A percentile compares a stretch with the other conserved stretches of the same genome.
These are phyloP conservation scores for Dendryphion nanum DNA, from an alignment of 2,329 filamentous ascomycete genomes.

Conservation along the genomic window DNA sequence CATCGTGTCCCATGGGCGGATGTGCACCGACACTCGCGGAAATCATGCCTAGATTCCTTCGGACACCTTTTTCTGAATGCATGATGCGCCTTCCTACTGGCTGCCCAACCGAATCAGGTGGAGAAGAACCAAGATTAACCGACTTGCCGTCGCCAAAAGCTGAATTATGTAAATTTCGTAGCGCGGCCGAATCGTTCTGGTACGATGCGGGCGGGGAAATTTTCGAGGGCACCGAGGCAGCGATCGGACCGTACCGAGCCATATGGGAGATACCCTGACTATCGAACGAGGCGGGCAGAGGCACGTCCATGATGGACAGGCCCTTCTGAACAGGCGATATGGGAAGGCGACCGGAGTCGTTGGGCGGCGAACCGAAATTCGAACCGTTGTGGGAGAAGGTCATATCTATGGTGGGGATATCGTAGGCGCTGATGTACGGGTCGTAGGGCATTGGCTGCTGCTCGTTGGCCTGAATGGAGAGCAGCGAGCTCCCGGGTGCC, in stretches of 20 bases:
- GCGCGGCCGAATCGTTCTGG: slow-evolving; percentile 60
- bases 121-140: slow-evolving; percentile 49
- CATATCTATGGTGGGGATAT: slow-evolving; percentile 58
- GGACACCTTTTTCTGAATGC: slow-evolving; percentile 63
- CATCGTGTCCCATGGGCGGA: slow-evolving; percentile 47
- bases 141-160: slow-evolving; percentile 62
- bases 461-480: slow-evolving; percentile 56
- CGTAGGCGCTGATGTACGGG: slow-evolving; percentile 42
- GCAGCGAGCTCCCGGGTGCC: slow-evolving; percentile 71
- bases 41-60: slow-evolving; percentile 52
- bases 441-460: slow-evolving; percentile 41
- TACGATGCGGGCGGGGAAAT: slow-evolving; percentile 74
- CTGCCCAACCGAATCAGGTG: slow-evolving; percentile 64
- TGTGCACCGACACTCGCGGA: slow-evolving; percentile 59
- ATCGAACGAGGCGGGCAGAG: slow-evolving; percentile 91
- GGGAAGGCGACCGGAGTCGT: slow-evolving; percentile 65
- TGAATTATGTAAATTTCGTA: slow-evolving; percentile 62
- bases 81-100: slow-evolving; percentile 59
- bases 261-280: slow-evolving; percentile 93
- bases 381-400: slow-evolving; percentile 58
- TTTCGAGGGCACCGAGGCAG: slow-evolving; percentile 87
- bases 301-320: slow-evolving; percentile 91
- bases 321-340: slow-evolving; percentile 71
- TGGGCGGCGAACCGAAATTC: slow-evolving; percentile 80
- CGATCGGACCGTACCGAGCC: slow-evolving; percentile 84